Conservation (phyloP, 495 filamentous ascomycete genomes). For the Podospora anserina region DNA sequence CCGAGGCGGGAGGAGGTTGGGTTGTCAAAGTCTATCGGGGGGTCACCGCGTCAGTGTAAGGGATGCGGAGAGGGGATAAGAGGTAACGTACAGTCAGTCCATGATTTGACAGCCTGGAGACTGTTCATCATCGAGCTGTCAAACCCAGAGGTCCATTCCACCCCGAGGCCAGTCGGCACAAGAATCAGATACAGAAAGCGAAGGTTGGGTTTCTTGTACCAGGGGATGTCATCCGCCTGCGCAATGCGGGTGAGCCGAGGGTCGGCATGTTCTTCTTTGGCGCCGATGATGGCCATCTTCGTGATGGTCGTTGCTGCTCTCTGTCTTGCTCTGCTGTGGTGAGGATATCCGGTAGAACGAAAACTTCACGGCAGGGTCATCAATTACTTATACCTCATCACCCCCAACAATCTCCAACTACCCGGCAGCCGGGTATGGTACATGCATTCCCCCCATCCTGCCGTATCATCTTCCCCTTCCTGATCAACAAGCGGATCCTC, state of each 20-base stretch:
- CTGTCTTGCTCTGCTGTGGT: neutral
- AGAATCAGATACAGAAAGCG: conserved; percentile 60
- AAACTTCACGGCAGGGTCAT: neutral
- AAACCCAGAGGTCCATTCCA: conserved; percentile 66
- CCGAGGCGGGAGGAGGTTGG: conserved; percentile 36
- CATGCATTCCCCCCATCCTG: neutral
- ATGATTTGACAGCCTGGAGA: conserved; percentile 56
- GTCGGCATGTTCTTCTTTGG: conserved; percentile 31
- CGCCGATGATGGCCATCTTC: conserved; percentile 28
- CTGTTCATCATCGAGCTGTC: conserved; percentile 65
- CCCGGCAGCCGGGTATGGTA: neutral
- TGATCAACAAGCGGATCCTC: neutral
- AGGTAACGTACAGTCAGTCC: conserved; percentile 49
- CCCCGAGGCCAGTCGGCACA: conserved; percentile 61
- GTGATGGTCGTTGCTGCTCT: neutral
- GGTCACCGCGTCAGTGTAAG: neutral
- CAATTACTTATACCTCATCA: neutral
- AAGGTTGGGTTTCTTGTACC: conserved; percentile 65
- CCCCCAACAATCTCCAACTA: neutral
- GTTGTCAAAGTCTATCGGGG: conserved; percentile 35
- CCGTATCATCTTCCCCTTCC: neutral
- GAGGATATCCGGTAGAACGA: neutral
- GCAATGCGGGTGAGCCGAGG: conserved; percentile 45
- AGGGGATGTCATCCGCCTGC: conserved; percentile 49
- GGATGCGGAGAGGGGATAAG: neutral